Evolutionary conservation across 768 basidiomycete genomes (phyloP).

Genomic region (Trametopsis cervina): DNA sequence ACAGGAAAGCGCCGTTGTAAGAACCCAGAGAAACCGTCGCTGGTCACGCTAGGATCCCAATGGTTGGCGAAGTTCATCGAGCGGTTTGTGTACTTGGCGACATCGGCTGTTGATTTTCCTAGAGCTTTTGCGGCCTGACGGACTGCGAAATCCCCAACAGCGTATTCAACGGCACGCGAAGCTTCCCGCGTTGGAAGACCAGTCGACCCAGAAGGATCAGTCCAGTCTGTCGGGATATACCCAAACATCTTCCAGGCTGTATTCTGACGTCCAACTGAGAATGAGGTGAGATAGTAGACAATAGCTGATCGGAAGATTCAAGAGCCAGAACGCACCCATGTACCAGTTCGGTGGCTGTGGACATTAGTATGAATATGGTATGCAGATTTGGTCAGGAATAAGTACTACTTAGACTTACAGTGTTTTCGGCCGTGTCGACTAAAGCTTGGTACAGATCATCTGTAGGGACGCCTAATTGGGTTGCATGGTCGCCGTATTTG

Average conservation of each 20-base stretch:
- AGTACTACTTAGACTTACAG: constrained; percentile 27
- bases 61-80: constrained; percentile 48
- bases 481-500: constrained; percentile 34
- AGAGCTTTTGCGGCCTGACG: constrained; percentile 41
- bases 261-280: constrained; percentile 43
- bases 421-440: constrained; percentile 46
- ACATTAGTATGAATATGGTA: too few relatives aligned
- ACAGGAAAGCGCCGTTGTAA: constrained; percentile 38
- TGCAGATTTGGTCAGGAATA: neutral
- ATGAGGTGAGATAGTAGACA: too few relatives aligned
- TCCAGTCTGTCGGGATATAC: constrained; percentile 43
- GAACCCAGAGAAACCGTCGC: constrained; percentile 43
- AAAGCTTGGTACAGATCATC: constrained; percentile 44
- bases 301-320: neutral
- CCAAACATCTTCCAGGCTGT: constrained; percentile 45
- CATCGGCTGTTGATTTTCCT: constrained; percentile 30
- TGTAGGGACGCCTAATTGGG: constrained; percentile 34
- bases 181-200: constrained; percentile 45
- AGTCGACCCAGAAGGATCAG: constrained; percentile 39
- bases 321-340: constrained; percentile 30
- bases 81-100: constrained; percentile 38
- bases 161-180: constrained; percentile 43
- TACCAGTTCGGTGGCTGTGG: constrained; percentile 44
- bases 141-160: constrained; percentile 45
- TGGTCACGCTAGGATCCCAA: constrained; percentile 38